Conservation (phyloP, 768 basidiomycete genomes). For the Trametes meyenii region DNA sequence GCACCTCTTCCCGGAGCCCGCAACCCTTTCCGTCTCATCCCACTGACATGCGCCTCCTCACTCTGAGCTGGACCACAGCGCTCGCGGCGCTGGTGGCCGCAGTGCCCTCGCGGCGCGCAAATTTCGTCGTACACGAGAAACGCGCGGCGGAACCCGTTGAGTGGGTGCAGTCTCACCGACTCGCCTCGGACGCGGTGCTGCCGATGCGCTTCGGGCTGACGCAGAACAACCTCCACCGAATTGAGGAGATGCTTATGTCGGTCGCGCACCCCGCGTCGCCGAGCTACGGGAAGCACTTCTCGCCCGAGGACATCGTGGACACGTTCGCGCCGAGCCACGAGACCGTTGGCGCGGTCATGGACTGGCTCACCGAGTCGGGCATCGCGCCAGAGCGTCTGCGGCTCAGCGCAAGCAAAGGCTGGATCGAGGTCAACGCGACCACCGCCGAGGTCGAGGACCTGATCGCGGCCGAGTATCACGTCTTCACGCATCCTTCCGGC, state of each 20-base stretch:
- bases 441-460: constrained; percentile 47
- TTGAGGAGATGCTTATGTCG: constrained; percentile 46
- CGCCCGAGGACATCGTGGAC: constrained; percentile 41
- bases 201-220: constrained; percentile 50
- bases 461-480: constrained; percentile 51
- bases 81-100: constrained; percentile 25
- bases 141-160: constrained; percentile 37
- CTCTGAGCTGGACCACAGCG: constrained; percentile 7
- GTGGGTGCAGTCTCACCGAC: constrained; percentile 38
- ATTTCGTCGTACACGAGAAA: constrained; percentile 42
- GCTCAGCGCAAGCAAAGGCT: constrained; percentile 45
- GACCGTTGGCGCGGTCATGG: constrained; percentile 41
- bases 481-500: constrained; percentile 59
- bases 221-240: constrained; percentile 43
- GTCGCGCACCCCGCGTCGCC: constrained; percentile 48
- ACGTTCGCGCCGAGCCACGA: constrained; percentile 45
- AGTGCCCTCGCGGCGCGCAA: constrained; percentile 17
- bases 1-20: constrained; percentile 11
- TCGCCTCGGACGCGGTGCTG: constrained; percentile 36
- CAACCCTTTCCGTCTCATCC: not conserved
- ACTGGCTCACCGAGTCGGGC: constrained; percentile 44
- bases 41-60: constrained; percentile 12
- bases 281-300: constrained; percentile 51
- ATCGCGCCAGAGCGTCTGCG: constrained; percentile 40
- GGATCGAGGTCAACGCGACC: constrained; percentile 47